Conservation (phyloP, 73 alveolate genomes). For the Paramecium bursaria region DNA sequence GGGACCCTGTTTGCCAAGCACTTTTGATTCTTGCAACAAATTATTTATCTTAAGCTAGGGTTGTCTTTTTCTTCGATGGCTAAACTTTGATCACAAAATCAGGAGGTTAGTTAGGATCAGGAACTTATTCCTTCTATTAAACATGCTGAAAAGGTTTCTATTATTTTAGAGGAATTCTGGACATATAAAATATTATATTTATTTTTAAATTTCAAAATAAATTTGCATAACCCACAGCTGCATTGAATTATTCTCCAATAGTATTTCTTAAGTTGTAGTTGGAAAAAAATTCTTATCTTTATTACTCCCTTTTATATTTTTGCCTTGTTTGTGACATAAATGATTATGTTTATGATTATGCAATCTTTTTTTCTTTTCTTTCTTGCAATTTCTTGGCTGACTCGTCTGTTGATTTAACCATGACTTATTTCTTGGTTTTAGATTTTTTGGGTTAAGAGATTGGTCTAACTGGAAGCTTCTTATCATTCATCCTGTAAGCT, state of each 20-base stretch:
- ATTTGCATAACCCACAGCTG: slow-evolving; percentile 39
- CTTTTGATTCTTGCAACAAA: slow-evolving; percentile 23
- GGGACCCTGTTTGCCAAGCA: slow-evolving; percentile 45
- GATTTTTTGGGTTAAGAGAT: neutral
- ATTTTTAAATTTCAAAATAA: no score
- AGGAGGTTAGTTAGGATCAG: no score
- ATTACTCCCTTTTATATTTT: slow-evolving; percentile 11
- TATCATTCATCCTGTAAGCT: slow-evolving; percentile 21
- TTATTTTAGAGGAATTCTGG: no score
- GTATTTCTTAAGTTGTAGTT: slow-evolving; percentile 10
- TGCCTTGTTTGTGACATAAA: slow-evolving; percentile 23
- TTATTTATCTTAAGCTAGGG: no score
- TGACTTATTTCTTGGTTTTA: neutral
- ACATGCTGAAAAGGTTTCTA: no score
- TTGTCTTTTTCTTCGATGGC: no score
- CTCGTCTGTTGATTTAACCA: neutral
- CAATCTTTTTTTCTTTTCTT: neutral
- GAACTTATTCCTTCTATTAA: no score
- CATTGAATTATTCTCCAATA: slow-evolving; percentile 42
- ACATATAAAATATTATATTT: no score
- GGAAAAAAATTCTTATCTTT: slow-evolving; percentile 15
- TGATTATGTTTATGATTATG: neutral
- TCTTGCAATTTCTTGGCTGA: neutral
- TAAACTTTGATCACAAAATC: no score
- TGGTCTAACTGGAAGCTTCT: neutral